Base-by-base conservation (phyloP, 148 eudicot genomes). In the Fagopyrum homotropicum region DNA sequence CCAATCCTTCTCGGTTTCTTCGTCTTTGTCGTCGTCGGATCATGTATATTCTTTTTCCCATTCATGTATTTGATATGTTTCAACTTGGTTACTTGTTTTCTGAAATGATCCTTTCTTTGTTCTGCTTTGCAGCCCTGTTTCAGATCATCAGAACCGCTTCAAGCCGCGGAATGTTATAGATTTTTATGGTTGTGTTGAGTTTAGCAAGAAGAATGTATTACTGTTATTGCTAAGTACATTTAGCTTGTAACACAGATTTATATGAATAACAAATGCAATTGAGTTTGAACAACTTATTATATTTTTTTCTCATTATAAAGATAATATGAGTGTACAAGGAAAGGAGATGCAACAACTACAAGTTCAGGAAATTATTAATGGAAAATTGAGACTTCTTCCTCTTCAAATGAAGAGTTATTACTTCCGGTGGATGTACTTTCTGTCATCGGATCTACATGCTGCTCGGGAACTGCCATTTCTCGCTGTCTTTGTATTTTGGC, bases 391-490 rank as follows among this genome's bases (percentile, higher is more conserved):
- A 57, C 29, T 19, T 57, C 30, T 17, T 57, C 30, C 30, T 57
- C 30, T 10, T 19, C 63, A 57, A 19, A 26, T n/a, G 73, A 73
- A 43, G 68, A 12, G 15, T 60, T 30, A 63, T 66, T 66, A 40
- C 71, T 66, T 66, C n/a, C 19, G 19, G 19, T 76, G 78, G 72
- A 69, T 82, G 86, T 46, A 79, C 81, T 82, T 87, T 79, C 75
- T 83, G 77, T 87, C 90, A 73, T 88, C 87, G 1, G 91, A 90
- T 75, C 82, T 85, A 61, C 87, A 79, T 73, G 75, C 81, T 73
- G 75, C 69, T 45, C 81, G 78, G 6, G 76, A 45, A 12, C 81
- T 60, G 40, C 40, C 40, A 60, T 75, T 78, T 74, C 73, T 79
- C 44, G 79, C 83, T 66, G 85, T 70, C 59, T 83, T 82, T 50